phyloP scores from a whole-genome alignment of 1,139 yeast genomes.

The Taiozyma onychis region DNA sequence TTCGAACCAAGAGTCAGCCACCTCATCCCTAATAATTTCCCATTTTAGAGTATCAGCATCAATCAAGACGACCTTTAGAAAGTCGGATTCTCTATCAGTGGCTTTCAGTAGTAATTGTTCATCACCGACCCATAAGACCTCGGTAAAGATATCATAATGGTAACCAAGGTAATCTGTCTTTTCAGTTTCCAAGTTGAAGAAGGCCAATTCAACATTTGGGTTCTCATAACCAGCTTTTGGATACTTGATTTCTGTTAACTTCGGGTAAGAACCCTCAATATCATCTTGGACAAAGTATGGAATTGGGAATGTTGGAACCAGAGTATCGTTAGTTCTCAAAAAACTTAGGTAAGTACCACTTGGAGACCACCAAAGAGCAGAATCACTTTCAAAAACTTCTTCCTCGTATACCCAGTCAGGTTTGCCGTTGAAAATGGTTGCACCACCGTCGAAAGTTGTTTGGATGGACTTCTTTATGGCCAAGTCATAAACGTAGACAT shows the following conservation, averaged over 20 bases:
- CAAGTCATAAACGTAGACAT: slow-evolving; percentile 50
- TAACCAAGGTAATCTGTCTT: slow-evolving; percentile 41
- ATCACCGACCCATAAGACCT: slow-evolving; percentile 67
- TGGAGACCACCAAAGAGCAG: slow-evolving; percentile 89
- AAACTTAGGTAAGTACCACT: slow-evolving; percentile 61
- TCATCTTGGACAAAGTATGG: slow-evolving; percentile 60
- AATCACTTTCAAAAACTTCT: slow-evolving; percentile 67
- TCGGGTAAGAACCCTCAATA: slow-evolving; percentile 58
- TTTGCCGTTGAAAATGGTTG: slow-evolving; percentile 75
- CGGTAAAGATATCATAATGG: slow-evolving; percentile 59
- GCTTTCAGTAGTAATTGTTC: slow-evolving; percentile 54
- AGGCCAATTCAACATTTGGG: slow-evolving; percentile 53
- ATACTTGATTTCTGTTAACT: slow-evolving; percentile 56
- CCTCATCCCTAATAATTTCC: slow-evolving; percentile 38
- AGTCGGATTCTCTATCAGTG: slow-evolving; percentile 69
- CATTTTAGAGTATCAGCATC: slow-evolving; percentile 34
- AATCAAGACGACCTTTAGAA: slow-evolving; percentile 50
- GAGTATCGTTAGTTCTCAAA: slow-evolving; percentile 66
- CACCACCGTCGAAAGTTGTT: slow-evolving; percentile 67
- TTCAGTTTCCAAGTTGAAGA: slow-evolving; percentile 29
- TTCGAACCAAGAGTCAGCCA: slow-evolving; percentile 72
- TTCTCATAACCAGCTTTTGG: slow-evolving; percentile 90
- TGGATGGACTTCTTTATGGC: slow-evolving; percentile 38
- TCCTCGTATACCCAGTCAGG: slow-evolving; percentile 99
- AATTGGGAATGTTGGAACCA: slow-evolving; percentile 65